phyloP scores from a whole-genome alignment of 2,329 filamentous ascomycete genomes.

The Aspergillus eucalypticola region DNA sequence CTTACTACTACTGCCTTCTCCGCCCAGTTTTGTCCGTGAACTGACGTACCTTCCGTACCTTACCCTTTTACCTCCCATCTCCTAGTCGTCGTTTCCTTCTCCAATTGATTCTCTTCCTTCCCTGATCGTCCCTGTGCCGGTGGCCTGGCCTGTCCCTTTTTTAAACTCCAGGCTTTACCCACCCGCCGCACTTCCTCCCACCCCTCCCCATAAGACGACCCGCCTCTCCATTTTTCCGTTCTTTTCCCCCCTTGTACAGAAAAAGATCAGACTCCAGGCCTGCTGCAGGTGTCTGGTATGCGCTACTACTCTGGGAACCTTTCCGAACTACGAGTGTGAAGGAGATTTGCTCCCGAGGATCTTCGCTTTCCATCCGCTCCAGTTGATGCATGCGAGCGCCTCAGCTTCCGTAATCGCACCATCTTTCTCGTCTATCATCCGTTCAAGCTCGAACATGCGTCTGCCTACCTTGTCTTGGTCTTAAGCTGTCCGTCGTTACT shows the following conservation, averaged over 20 bases:
- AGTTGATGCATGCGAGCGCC: conserved; percentile 14
- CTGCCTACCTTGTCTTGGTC: conserved; percentile 48
- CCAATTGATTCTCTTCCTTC: conserved; percentile 12
- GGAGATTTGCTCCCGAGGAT: conserved; percentile 14
- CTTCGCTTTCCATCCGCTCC: neutral
- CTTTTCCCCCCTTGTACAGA: conserved; percentile 13
- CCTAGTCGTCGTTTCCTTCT: conserved; percentile 5
- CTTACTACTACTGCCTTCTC: no score
- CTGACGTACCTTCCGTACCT: neutral
- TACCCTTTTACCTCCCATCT: conserved; percentile 9
- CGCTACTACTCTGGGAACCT: neutral
- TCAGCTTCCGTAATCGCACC: conserved; percentile 28
- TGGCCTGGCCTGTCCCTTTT: conserved; percentile 20
- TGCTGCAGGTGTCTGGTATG: neutral
- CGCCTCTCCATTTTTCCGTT: conserved; percentile 5
- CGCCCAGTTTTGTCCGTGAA: neutral
- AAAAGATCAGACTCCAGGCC: neutral
- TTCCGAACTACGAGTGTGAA: conserved; percentile 8
- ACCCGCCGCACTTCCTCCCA: conserved; percentile 18
- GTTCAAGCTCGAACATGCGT: conserved; percentile 50
- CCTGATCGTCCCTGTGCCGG: conserved; percentile 25
- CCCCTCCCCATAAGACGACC: neutral
- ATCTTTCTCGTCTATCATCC: conserved; percentile 20
- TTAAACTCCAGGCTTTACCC: conserved; percentile 26
- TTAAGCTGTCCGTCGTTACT: conserved; percentile 28